These are phyloP conservation scores for Metroxylon sagu DNA, from an alignment of 176 grass and related monocot genomes.

Conservation along the genomic window DNA sequence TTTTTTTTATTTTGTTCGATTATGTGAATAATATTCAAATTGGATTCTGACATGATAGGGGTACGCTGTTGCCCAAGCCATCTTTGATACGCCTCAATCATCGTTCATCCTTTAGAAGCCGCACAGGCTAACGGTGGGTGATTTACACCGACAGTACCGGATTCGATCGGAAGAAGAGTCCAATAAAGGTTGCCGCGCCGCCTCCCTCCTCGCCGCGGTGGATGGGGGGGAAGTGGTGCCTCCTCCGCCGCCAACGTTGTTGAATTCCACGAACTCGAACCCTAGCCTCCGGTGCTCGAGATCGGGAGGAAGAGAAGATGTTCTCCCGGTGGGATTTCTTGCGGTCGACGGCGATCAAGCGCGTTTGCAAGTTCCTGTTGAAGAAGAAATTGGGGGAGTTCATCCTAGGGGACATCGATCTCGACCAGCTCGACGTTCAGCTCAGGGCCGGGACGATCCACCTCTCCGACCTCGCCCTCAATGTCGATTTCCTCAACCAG, in stretches of 20 bases:
- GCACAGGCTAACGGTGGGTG: too few relatives aligned
- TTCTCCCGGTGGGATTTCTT: conserved; percentile 34
- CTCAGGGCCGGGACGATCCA: conserved; percentile 50
- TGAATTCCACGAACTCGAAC: too few relatives aligned
- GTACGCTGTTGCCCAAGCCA: too few relatives aligned
- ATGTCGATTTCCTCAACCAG: conserved; percentile 73
- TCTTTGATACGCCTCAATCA: too few relatives aligned
- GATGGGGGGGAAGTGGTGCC: neutral
- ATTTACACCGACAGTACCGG: too few relatives aligned
- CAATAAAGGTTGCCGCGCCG: neutral
- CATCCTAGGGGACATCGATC: conserved; percentile 83
- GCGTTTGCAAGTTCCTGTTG: conserved; percentile 75
- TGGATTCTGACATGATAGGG: too few relatives aligned
- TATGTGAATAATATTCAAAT: too few relatives aligned
- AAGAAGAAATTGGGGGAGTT: conserved; percentile 95
- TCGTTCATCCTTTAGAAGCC: too few relatives aligned
- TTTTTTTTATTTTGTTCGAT: too few relatives aligned
- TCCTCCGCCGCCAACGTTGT: too few relatives aligned
- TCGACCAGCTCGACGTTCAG: conserved; percentile 92
- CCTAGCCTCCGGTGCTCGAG: too few relatives aligned
- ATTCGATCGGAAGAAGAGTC: too few relatives aligned
- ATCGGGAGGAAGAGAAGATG: conserved; percentile 24
- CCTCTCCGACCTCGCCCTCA: conserved; percentile 81
- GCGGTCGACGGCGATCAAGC: conserved; percentile 54
- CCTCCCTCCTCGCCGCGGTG: neutral